These are phyloP conservation scores for Neurospora cerealis DNA, from an alignment of 495 filamentous ascomycete species.

Conservation along the genomic window DNA sequence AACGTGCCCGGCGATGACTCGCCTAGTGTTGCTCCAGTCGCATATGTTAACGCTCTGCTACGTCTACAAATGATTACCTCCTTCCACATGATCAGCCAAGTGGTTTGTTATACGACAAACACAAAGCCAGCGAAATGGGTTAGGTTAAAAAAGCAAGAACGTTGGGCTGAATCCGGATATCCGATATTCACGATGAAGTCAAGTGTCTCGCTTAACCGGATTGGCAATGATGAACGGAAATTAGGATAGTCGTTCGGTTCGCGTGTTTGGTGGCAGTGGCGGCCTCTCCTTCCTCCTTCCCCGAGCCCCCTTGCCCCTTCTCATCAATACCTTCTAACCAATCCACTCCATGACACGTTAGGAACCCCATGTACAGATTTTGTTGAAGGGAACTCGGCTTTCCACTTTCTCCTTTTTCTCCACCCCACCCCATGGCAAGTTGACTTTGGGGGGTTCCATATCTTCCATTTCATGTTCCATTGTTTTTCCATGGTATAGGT, in stretches of 20 bases:
- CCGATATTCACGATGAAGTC: background rate
- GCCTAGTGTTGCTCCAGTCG: background rate
- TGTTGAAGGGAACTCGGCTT: background rate
- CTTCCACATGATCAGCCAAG: background rate
- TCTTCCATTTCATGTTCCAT: background rate
- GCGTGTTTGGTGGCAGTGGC: background rate
- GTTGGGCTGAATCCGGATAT: background rate
- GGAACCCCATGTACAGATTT: background rate
- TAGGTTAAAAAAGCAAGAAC: background rate
- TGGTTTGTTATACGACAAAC: background rate
- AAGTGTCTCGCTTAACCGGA: background rate
- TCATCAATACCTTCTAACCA: background rate
- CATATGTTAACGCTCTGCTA: background rate
- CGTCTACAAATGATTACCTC: background rate
- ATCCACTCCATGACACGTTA: background rate
- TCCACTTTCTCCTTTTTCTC: background rate
- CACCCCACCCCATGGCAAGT: background rate
- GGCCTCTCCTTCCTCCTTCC: background rate
- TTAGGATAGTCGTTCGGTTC: background rate
- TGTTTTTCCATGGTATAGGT: background rate
- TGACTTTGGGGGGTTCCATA: background rate
- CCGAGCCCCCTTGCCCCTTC: background rate
- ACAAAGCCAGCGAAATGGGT: background rate
- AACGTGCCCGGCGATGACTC: background rate
- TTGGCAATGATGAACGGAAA: background rate